These are phyloP conservation scores for Scutellaria barbata DNA, from an alignment of 257 asterid species.

Conservation along the genomic window DNA sequence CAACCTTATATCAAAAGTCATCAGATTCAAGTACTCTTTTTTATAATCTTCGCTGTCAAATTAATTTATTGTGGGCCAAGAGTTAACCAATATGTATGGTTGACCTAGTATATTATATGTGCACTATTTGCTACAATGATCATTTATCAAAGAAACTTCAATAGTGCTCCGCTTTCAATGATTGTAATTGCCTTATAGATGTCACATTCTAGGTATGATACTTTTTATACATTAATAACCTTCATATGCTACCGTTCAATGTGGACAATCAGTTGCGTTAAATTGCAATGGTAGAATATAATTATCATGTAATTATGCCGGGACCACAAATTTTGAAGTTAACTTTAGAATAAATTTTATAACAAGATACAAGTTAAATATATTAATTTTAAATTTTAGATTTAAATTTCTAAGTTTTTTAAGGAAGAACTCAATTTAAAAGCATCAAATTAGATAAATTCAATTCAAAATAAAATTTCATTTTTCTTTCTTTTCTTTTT, in stretches of 20 bases:
- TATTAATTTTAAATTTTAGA: too few relatives aligned
- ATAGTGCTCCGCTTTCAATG: neutral
- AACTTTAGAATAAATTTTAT: too few relatives aligned
- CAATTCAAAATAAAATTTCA: too few relatives aligned
- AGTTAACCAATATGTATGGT: neutral
- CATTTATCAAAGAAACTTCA: neutral
- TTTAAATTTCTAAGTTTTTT: too few relatives aligned
- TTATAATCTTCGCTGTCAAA: too few relatives aligned
- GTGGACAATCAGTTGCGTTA: neutral
- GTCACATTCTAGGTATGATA: neutral
- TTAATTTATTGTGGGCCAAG: too few relatives aligned
- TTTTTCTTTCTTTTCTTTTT: too few relatives aligned
- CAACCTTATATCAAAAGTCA: too few relatives aligned
- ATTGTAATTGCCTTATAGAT: neutral
- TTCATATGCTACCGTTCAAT: neutral
- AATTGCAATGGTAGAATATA: neutral
- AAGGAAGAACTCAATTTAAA: too few relatives aligned
- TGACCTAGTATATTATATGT: neutral
- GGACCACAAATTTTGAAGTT: neutral
- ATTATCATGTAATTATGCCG: neutral
- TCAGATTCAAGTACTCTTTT: too few relatives aligned
- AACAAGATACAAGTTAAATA: too few relatives aligned
- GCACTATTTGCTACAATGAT: neutral
- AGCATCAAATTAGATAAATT: too few relatives aligned
- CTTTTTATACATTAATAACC: neutral